phyloP scores from a whole-genome alignment of 2,329 filamentous ascomycete species.

The Seiridium cupressi region DNA sequence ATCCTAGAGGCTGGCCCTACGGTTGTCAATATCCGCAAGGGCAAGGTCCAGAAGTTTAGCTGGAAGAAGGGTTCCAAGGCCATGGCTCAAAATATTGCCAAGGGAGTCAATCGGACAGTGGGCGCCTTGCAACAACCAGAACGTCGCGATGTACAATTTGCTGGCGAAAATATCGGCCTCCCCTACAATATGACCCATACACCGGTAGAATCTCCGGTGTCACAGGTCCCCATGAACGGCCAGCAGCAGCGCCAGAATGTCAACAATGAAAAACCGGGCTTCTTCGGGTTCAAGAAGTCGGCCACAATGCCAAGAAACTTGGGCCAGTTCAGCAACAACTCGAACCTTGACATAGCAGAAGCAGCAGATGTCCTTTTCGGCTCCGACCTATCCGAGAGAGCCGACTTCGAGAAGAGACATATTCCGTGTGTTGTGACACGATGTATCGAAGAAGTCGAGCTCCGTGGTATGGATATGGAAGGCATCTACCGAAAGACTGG shows the following conservation, averaged over 20 bases:
- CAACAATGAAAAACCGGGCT: constrained; percentile 51
- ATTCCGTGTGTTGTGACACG: constrained; percentile 89
- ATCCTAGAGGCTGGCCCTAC: constrained; percentile 76
- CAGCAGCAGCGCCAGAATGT: constrained; percentile 25
- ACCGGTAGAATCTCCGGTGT: constrained; percentile 47
- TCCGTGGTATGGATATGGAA: constrained; percentile 94
- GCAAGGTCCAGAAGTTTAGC: constrained; percentile 93
- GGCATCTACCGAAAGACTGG: constrained; percentile 98
- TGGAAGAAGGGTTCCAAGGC: constrained; percentile 98
- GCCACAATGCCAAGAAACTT: constrained; percentile 50
- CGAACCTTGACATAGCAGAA: constrained; percentile 41
- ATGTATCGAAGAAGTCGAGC: constrained; percentile 95
- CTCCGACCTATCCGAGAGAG: constrained; percentile 80
- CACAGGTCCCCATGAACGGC: constrained; percentile 26
- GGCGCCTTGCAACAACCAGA: constrained; percentile 64
- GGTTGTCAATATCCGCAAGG: constrained; percentile 92
- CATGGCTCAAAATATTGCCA: constrained; percentile 89
- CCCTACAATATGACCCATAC: constrained; percentile 69
- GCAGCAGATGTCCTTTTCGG: constrained; percentile 72
- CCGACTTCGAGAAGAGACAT: constrained; percentile 83
- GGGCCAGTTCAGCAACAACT: constrained; percentile 37
- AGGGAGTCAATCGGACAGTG: constrained; percentile 91
- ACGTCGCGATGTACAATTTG: constrained; percentile 54
- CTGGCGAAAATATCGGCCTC: constrained; percentile 63
- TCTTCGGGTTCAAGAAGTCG: constrained; percentile 63